Conservation (phyloP, 441 rosid species). For the Aleurites moluccanus region DNA sequence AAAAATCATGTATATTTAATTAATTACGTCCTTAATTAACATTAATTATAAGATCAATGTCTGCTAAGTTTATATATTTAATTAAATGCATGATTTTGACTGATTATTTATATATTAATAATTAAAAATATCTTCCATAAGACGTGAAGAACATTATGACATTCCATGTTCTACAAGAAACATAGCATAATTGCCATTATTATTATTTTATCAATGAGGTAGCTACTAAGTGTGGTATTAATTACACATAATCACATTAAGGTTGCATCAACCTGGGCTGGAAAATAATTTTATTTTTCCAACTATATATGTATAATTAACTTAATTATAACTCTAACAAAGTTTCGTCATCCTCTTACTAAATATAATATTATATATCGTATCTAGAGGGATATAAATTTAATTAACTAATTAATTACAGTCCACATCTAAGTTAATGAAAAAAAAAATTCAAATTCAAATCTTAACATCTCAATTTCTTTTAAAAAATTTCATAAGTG, state of each 20-base stretch:
- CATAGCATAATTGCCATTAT: background rate
- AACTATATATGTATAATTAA: no score
- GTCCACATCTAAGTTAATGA: no score
- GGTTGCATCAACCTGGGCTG: constrained; percentile 14
- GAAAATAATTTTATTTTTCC: no score
- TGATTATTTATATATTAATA: background rate
- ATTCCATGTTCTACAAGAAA: constrained; percentile 18
- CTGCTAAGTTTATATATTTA: background rate
- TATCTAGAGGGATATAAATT: no score
- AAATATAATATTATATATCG: no score
- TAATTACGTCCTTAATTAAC: background rate
- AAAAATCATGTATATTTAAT: background rate
- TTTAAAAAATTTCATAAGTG: no score
- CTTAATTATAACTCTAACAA: no score
- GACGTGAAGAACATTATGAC: constrained; percentile 26
- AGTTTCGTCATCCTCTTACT: no score
- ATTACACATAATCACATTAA: constrained; percentile 32
- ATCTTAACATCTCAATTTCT: no score
- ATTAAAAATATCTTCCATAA: constrained; percentile 3
- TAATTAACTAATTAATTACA: no score
- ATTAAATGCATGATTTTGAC: background rate
- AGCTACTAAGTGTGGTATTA: background rate
- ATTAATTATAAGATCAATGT: background rate
- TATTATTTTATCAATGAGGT: background rate
- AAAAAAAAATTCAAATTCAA: no score